Conservation (phyloP, 805 yeast species). For the Candida michaelii region DNA sequence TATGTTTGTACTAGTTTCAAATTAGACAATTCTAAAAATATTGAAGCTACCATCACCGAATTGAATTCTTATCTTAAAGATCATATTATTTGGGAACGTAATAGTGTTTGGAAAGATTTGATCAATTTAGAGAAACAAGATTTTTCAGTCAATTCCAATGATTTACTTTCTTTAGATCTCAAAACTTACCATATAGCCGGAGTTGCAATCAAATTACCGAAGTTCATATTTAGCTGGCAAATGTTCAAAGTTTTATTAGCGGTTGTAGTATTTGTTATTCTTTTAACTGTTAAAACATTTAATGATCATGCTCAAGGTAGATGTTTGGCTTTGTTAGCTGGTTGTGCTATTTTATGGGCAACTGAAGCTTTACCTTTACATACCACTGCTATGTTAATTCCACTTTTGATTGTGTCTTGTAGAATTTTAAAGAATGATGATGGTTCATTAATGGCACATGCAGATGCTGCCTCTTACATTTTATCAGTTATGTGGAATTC, state of each 20-base stretch:
- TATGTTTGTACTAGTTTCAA: constrained; percentile 48
- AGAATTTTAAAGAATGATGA: constrained; percentile 48
- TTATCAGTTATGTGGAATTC: constrained; percentile 94
- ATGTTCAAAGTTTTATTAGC: constrained; percentile 50
- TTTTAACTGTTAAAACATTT: constrained; percentile 57
- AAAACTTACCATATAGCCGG: constrained; percentile 20
- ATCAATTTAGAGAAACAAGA: constrained; percentile 58
- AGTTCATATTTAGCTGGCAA: constrained; percentile 46
- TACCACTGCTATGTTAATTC: constrained; percentile 50
- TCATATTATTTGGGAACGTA: constrained; percentile 95
- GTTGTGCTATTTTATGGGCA: constrained; percentile 54
- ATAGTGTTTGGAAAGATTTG: constrained; percentile 97
- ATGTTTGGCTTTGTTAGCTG: constrained; percentile 66
- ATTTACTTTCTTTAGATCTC: constrained; percentile 21
- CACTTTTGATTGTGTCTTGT: constrained; percentile 47
- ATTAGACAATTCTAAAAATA: constrained; percentile 48
- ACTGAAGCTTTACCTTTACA: constrained; percentile 51
- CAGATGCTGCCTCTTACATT: constrained; percentile 74
- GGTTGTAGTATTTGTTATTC: constrained; percentile 50
- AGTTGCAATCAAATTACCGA: constrained; percentile 38
- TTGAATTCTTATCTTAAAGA: constrained; percentile 67
- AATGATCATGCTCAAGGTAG: constrained; percentile 65
- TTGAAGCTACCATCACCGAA: constrained; percentile 44
- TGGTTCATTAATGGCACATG: constrained; percentile 51
- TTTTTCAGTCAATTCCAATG: constrained; percentile 21